Evolutionary conservation across 2,329 filamentous ascomycete genomes (phyloP).

Genomic region (Purpureocillium lavendulum): DNA sequence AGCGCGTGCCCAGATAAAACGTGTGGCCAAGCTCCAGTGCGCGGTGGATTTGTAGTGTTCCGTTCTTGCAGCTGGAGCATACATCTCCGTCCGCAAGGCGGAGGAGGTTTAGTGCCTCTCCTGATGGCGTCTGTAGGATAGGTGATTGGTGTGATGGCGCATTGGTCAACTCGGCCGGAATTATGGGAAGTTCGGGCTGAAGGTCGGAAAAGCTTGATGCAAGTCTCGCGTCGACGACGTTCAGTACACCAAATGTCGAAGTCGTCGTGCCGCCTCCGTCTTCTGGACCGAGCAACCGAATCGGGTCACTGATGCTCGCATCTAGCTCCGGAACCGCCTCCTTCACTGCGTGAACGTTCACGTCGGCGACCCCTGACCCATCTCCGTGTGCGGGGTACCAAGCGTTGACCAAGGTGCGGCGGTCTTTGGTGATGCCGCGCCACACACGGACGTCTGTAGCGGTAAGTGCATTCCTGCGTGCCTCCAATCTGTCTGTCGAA

Average conservation of each 20-base stretch:
- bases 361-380: conserved; percentile 17
- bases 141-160: conserved; percentile 9
- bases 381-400: conserved; percentile 45
- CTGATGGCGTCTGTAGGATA: conserved; percentile 24
- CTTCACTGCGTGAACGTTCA: conserved; percentile 56
- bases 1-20: conserved; percentile 85
- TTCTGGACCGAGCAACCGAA: conserved; percentile 41
- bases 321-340: conserved; percentile 59
- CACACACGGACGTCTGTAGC: conserved; percentile 33
- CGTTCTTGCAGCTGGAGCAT: conserved; percentile 62
- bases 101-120: conserved; percentile 49
- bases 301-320: conserved; percentile 54
- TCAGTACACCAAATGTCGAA: conserved; percentile 15
- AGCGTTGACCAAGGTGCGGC: conserved; percentile 58
- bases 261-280: conserved; percentile 2
- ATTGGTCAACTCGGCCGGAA: conserved; percentile 10
- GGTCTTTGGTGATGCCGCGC: conserved; percentile 60
- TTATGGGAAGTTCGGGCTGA: conserved; percentile 13
- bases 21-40: conserved; percentile 92
- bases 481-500: not conserved
- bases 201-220: conserved; percentile 14
- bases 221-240: conserved; percentile 26
- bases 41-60: conserved; percentile 55
- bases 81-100: conserved; percentile 57
- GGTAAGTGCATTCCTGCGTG: not conserved